A percentile compares a stretch with the other conserved stretches of the same genome.
phyloP scores from a whole-genome alignment of 257 asterid species.

The Solanum peruvianum region DNA sequence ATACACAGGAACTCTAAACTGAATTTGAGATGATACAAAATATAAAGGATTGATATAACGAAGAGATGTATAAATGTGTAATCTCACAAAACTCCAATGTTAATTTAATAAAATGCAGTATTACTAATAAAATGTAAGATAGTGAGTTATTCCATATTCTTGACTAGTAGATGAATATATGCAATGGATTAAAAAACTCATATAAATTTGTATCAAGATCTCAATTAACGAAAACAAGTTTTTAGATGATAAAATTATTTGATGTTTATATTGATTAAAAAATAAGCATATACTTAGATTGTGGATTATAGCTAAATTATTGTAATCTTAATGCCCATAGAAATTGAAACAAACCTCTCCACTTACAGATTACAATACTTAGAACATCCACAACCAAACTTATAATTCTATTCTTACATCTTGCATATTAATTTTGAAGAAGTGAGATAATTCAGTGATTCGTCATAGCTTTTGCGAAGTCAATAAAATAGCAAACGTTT shows the following conservation, averaged over 20 bases:
- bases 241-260: no score
- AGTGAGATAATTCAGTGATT: not conserved
- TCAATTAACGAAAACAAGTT: not conserved
- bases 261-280: no score
- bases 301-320: no score
- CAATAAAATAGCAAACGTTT: no score
- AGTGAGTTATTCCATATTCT: not conserved
- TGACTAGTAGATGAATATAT: not conserved
- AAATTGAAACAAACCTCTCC: no score
- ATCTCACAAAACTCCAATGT: not conserved
- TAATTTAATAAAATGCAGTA: not conserved
- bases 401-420: not conserved
- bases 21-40: no score
- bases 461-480: not conserved
- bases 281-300: not conserved
- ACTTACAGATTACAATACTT: no score
- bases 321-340: not conserved
- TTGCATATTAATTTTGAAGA: not conserved
- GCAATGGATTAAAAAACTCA: not conserved
- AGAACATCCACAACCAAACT: no score
- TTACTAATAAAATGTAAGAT: no score
- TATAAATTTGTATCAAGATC: not conserved
- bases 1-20: not conserved
- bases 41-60: not conserved
- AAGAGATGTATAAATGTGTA: not conserved